These are phyloP conservation scores for Phaeomoniella chlamydospora DNA, from an alignment of 2,329 filamentous ascomycete species.

Conservation along the genomic window DNA sequence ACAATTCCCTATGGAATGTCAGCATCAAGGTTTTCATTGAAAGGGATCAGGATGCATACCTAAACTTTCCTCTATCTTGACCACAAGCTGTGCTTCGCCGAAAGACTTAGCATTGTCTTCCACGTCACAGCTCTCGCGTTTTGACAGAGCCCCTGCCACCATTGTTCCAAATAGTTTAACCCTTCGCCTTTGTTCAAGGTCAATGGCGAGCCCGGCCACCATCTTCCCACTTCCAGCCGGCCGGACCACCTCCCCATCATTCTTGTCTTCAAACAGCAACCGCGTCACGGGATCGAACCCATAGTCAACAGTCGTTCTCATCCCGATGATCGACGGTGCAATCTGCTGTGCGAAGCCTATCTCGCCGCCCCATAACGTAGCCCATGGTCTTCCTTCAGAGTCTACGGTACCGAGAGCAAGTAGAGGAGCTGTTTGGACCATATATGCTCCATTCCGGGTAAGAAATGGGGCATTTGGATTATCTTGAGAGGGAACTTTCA, in stretches of 20 bases:
- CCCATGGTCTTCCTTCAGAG: slow-evolving; percentile 52
- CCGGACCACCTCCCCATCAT: slow-evolving; percentile 28
- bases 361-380: slow-evolving; percentile 62
- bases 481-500: slow-evolving; percentile 37
- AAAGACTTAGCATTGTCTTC: slow-evolving; percentile 7
- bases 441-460: slow-evolving; percentile 42
- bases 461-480: slow-evolving; percentile 58
- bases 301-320: slow-evolving; percentile 46
- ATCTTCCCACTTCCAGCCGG: slow-evolving; percentile 29
- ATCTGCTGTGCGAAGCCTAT: slow-evolving; percentile 52
- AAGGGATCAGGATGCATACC: slow-evolving; percentile 28
- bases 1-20: slow-evolving; percentile 34
- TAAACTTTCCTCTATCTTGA: slow-evolving; percentile 56
- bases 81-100: slow-evolving; percentile 41
- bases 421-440: slow-evolving; percentile 49
- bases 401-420: slow-evolving; percentile 64
- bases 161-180: slow-evolving; percentile 62
- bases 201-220: slow-evolving; percentile 47
- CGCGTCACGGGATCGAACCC: slow-evolving; percentile 55
- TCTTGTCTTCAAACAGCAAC: slow-evolving; percentile 38
- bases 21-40: no score
- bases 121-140: slow-evolving; percentile 2
- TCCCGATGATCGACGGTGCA: slow-evolving; percentile 47
- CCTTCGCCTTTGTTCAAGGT: slow-evolving; percentile 52
- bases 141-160: slow-evolving; percentile 43